Evolutionary conservation across 345 rosid genomes (phyloP).

Genomic region (Raphanus sativus): DNA sequence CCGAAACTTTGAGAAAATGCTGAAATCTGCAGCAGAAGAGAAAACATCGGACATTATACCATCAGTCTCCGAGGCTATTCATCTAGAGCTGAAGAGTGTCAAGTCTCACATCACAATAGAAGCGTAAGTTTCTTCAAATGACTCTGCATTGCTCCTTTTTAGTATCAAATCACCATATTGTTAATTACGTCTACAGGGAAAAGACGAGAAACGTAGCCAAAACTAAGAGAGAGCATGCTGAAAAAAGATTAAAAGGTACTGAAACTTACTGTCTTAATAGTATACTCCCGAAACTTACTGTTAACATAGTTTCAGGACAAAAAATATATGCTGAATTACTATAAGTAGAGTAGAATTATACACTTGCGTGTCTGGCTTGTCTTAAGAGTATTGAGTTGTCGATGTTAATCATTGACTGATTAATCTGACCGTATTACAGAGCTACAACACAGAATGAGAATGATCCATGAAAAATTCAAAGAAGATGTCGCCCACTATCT

Average conservation of each 20-base stretch:
- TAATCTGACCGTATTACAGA: background rate
- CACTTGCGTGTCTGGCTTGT: background rate
- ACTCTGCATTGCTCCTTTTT: slow-evolving; percentile 12
- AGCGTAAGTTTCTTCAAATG: slow-evolving; percentile 49
- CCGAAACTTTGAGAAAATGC: slow-evolving; percentile 62
- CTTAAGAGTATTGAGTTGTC: slow-evolving; percentile 16
- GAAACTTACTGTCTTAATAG: background rate
- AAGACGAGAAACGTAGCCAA: slow-evolving; percentile 59
- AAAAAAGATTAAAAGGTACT: slow-evolving; percentile 67
- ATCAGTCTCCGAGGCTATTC: slow-evolving; percentile 70
- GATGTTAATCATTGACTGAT: background rate
- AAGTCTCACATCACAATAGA: slow-evolving; percentile 71
- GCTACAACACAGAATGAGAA: slow-evolving; percentile 42
- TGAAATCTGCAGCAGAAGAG: slow-evolving; percentile 62
- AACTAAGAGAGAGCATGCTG: slow-evolving; percentile 72
- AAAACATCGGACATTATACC: slow-evolving; percentile 72
- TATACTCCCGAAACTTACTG: slow-evolving; percentile 8
- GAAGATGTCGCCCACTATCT: slow-evolving; percentile 57
- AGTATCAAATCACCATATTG: slow-evolving; percentile 31
- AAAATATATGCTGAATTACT: background rate
- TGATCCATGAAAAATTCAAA: slow-evolving; percentile 67
- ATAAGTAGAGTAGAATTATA: background rate
- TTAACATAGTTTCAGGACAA: background rate
- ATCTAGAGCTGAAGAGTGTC: slow-evolving; percentile 56
- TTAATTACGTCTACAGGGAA: slow-evolving; percentile 49